Evolutionary conservation across 345 rosid genomes (phyloP), one percentile per base, ranked within the genome.

Genomic region (Salix purpurea): DNA sequence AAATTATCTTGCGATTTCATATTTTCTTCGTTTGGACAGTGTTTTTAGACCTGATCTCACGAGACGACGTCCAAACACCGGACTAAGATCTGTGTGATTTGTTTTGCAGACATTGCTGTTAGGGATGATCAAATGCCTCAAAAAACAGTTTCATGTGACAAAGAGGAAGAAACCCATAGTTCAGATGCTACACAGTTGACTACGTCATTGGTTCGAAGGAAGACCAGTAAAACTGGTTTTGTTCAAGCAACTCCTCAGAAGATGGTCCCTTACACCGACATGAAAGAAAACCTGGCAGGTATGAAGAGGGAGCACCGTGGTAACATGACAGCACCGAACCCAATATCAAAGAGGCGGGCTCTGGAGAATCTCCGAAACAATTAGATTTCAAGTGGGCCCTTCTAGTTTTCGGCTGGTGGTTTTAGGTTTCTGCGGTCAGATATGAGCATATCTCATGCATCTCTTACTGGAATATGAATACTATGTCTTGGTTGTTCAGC

Each of bases 231-330:
- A 64, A 65, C 37, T 3, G 42, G 65, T 67, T 40, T 71, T 46
- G 50, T 77, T 14, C 80, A 67, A 70, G 71, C 39, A 39, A 81
- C 69, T 28, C 81, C 79, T 0, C 80, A 71, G 69, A 77, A 72
- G 65, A 61, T 36, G n/a, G 14, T 34, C 2, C 26, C 18, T 24
- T 28, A 3, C 24, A 5, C 52, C 70, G 78, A 65, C 16, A 79
- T 70, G 85, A 87, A 85, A 42, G 88, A 85, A 72, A 85, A 85
- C 46, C 65, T 62, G 10, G 32, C 5, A 1, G 54, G 72, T 64
- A 65, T 44, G 32, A 87, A 70, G 80, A 73, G n/a, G 72, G 69
- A 65, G 60, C 71, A 75, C 58, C 3, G 54, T 4, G 73, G 74
- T 46, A 77, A 28, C 62, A 2, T 7, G 56, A 84, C 79, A 3